phyloP scores from a whole-genome alignment of 305 asterid species.

The Nicotiana rustica region DNA sequence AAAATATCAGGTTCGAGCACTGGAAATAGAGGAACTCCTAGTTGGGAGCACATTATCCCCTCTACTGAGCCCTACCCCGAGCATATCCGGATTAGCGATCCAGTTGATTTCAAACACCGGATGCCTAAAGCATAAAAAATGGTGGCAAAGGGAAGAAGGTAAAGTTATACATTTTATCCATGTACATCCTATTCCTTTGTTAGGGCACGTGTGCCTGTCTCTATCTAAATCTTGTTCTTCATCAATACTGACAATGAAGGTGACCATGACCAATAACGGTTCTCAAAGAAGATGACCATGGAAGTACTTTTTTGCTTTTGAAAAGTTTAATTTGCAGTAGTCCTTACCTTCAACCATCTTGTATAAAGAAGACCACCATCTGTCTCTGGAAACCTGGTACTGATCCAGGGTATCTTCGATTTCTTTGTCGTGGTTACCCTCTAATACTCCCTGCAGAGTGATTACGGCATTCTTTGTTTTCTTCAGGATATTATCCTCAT shows the following conservation, averaged over 20 bases:
- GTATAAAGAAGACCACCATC: conserved; percentile 96
- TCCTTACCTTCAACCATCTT: conserved; percentile 82
- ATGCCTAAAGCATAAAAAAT: background rate
- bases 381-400: conserved; percentile 66
- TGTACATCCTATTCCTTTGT: conserved; percentile 7
- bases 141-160: background rate
- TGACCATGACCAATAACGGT: background rate
- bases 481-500: conserved; percentile 67
- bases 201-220: background rate
- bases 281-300: conserved; percentile 13
- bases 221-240: background rate
- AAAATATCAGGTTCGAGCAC: background rate
- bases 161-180: background rate
- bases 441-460: conserved; percentile 87
- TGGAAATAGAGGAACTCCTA: background rate
- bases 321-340: background rate
- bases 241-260: background rate
- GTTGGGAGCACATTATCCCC: conserved; percentile 1
- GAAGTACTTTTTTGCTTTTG: conserved; percentile 2
- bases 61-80: background rate
- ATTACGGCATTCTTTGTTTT: conserved; percentile 89
- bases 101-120: background rate
- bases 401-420: conserved; percentile 79
- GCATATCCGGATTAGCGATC: background rate
- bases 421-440: conserved; percentile 82